Conservation (phyloP, 306 rosid species). For the Gynostemma pentaphyllum region DNA sequence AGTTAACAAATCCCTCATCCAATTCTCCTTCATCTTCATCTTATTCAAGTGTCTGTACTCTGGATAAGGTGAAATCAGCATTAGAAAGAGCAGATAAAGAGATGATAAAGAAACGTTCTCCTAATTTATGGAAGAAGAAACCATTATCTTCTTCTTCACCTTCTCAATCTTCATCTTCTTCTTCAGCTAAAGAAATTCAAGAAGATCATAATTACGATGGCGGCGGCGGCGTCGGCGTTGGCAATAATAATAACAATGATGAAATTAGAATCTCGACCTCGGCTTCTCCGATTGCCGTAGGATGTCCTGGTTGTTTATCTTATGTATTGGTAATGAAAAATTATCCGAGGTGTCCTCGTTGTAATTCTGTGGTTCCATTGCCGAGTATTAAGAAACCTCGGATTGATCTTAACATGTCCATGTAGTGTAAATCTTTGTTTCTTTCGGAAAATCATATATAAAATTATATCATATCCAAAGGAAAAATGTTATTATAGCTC, state of each 20-base stretch:
- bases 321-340: slow-evolving; percentile 79
- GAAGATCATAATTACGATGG: too few species aligned
- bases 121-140: slow-evolving; percentile 54
- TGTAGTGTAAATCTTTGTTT: not conserved
- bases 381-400: slow-evolving; percentile 67
- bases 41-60: slow-evolving; percentile 80
- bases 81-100: slow-evolving; percentile 91
- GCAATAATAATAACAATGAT: too few species aligned
- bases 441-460: not conserved
- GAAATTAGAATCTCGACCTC: slow-evolving; percentile 30
- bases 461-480: not conserved
- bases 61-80: slow-evolving; percentile 90
- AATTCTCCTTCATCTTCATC: slow-evolving; percentile 28
- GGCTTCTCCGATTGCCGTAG: slow-evolving; percentile 84
- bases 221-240: too few species aligned
- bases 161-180: slow-evolving; percentile 37
- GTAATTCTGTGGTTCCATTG: slow-evolving; percentile 58
- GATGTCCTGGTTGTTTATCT: slow-evolving; percentile 87
- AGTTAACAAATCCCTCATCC: slow-evolving; percentile 28
- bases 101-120: slow-evolving; percentile 41
- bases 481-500: too few species aligned
- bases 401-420: slow-evolving; percentile 77
- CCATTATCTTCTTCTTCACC: slow-evolving; percentile 49
- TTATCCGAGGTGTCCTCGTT: slow-evolving; percentile 85
- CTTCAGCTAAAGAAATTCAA: slow-evolving; percentile 46